Evolutionary conservation across 768 basidiomycete genomes (phyloP), one percentile per base, ranked within the genome.

Genomic region (Naganishia kalamii): DNA sequence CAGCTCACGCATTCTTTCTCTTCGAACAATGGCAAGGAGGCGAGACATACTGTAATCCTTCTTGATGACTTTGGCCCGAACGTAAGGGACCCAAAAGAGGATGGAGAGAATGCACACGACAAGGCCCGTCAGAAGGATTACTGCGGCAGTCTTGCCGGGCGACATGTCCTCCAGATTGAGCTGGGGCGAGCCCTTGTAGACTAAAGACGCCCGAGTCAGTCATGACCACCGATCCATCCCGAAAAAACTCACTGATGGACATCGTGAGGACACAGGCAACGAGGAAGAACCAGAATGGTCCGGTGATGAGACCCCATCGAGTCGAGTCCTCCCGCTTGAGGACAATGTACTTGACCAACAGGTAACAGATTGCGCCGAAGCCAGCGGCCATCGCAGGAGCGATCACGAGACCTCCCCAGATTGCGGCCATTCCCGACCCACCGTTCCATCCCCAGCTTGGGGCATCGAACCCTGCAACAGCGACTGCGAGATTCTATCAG

Each of bases 371-470:
- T 15, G 77, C 70, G 0, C 65, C 80, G 66, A 81, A 80, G 12
- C 74, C 79, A 15, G 70, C 80, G n/a, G 78, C 68, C 25, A 79
- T 70, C 17, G 66, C 67, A 15, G 78, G 78, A 0, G 78, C 78
- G 44, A 79, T 75, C 44, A 68, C 65, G 44, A 77, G 70, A 63
- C 78, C 79, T 19, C 75, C 75, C 37, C 76, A 80, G 71, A 80
- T 78, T 47, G 77, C 73, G 0, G 74, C 77, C 25, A 80, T 65
- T 61, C 79, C 80, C 25, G 29, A 49, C 15, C 77, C 79, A 44
- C 69, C 69, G 66, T 80, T 79, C 80, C 81, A 82, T 12, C 80
- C 80, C 80, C 80, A 82, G 23, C 33, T 21, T 43, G 81, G 80
- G 0, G 77, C 69, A 27, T 70, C 68, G 12, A 70, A 69, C 15